Percentiles rank a stretch among this genome's conserved stretches.
phyloP scores from a whole-genome alignment of 2,329 filamentous ascomycete genomes.

The Aspergillus costaricaensis region DNA sequence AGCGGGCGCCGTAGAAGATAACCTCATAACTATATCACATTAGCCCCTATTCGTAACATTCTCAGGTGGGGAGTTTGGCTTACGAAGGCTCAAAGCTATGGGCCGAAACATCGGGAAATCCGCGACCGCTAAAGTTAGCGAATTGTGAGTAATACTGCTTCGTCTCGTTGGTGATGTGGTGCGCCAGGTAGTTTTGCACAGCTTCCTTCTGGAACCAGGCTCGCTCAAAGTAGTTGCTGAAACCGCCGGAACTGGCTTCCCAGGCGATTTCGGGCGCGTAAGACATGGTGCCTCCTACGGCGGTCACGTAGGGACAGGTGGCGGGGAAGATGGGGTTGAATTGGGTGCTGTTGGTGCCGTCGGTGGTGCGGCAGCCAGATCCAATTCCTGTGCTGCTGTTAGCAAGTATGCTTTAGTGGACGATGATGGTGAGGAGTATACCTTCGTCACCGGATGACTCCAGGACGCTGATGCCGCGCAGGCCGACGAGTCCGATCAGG shows the following conservation, averaged over 20 bases:
- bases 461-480: conserved; percentile 64
- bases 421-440: conserved; percentile 1
- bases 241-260: conserved; percentile 50
- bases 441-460: conserved; percentile 60
- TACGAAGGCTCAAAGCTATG: conserved; percentile 53
- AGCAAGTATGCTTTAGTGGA: background rate
- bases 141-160: conserved; percentile 46
- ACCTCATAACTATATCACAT: background rate
- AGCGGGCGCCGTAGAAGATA: conserved; percentile 15
- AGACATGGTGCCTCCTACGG: conserved; percentile 62
- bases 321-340: conserved; percentile 66
- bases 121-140: conserved; percentile 53
- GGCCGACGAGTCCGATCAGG: conserved; percentile 65
- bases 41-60: too few relatives aligned
- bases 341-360: conserved; percentile 54
- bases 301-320: conserved; percentile 68
- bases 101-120: conserved; percentile 61
- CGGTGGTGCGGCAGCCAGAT: conserved; percentile 46
- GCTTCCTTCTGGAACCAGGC: conserved; percentile 52
- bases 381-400: conserved; percentile 51
- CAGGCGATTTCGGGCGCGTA: conserved; percentile 53
- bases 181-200: conserved; percentile 48
- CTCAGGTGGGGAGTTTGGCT: too few relatives aligned
- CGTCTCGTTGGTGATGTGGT: conserved; percentile 31
- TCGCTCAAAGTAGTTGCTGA: conserved; percentile 54